Base-by-base conservation (phyloP, 108 stramenopile species). In the Cyclostephanos invisitatus region DNA sequence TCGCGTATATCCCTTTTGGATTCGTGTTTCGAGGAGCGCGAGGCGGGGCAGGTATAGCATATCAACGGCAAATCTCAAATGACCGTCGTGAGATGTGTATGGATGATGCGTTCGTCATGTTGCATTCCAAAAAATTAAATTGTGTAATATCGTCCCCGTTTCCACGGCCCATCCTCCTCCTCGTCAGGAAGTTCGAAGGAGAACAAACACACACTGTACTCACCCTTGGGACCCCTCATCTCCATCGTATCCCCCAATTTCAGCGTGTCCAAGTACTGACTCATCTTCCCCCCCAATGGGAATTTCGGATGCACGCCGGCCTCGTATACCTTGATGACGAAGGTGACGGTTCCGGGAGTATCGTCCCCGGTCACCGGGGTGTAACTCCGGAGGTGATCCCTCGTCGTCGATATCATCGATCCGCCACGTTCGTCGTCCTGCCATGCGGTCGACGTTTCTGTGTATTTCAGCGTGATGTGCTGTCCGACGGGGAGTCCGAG, bases 401-500 rank as follows among this genome's bases (percentile, higher is more conserved):
- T 75, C 8, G 57, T 78, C 32, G 22, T 79, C 46, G 91, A 32
- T 3, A 1, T 40, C 40, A 1, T 40, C 40, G 40, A 40, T 40
- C 40, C 40, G 40, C 40, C 40, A 0, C 40, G 7, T 8, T 46
- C 91, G 28, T 89, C 94, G 10, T 32, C 4, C 32, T 2, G 4
- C 32, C 32, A 2, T 4, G 32, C 2, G 2, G 2, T 32, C 32
- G 73, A 21, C 15, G 64, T 72, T 62, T 97, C 95, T 9, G 67
- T 87, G 82, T 90, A 98, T 53, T 86, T 86, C 21, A 98, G 80
- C 4, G 94, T 85, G 38, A 98, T 90, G 70, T 98, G 98, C 77
- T 98, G 97, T n/a, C 98, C 98, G 17, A 96, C 91, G 15, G 98
- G 97, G 56, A 98, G 75, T 10, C 98, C 98, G n/a, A 98, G 83